Percentiles rank a stretch among this genome's conserved stretches.
These are phyloP conservation scores for Acmispon strigosus DNA, from an alignment of 306 rosid genomes.

Conservation along the genomic window DNA sequence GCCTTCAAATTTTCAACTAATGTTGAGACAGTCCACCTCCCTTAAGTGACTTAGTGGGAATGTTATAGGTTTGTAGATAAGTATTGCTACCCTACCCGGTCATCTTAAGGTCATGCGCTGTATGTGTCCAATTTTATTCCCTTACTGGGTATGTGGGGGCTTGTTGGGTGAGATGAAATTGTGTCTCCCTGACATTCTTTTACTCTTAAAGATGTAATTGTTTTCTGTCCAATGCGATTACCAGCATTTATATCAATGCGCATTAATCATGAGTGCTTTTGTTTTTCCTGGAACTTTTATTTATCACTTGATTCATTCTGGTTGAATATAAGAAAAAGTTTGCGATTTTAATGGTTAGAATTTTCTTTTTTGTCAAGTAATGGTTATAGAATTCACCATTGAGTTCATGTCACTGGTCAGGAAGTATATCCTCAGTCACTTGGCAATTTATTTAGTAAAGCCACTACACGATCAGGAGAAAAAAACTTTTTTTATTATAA, in stretches of 20 bases:
- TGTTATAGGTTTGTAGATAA: constrained; percentile 43
- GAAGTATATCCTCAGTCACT: too few species aligned
- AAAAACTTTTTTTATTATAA: too few species aligned
- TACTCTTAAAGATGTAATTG: constrained; percentile 36
- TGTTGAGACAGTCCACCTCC: constrained; percentile 18
- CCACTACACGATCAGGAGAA: too few species aligned
- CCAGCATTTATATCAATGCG: constrained; percentile 17
- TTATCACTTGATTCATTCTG: neutral
- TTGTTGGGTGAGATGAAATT: constrained; percentile 27
- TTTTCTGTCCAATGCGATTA: constrained; percentile 31
- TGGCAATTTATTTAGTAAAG: too few species aligned
- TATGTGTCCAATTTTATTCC: constrained; percentile 26
- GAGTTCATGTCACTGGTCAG: too few species aligned
- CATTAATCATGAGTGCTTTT: neutral
- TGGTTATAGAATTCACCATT: too few species aligned
- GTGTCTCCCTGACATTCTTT: constrained; percentile 22
- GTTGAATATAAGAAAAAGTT: neutral
- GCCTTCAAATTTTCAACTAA: constrained; percentile 18
- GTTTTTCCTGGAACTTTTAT: neutral
- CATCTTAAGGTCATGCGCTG: constrained; percentile 16
- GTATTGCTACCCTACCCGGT: neutral
- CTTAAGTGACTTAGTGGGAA: constrained; percentile 23
- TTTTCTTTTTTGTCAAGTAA: neutral
- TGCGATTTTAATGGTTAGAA: neutral
- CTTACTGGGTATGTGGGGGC: constrained; percentile 29